Evolutionary conservation across 164 flowering plant species (phyloP), one percentile per base, ranked within the genome.

Genomic region (Sextonia rubra): DNA sequence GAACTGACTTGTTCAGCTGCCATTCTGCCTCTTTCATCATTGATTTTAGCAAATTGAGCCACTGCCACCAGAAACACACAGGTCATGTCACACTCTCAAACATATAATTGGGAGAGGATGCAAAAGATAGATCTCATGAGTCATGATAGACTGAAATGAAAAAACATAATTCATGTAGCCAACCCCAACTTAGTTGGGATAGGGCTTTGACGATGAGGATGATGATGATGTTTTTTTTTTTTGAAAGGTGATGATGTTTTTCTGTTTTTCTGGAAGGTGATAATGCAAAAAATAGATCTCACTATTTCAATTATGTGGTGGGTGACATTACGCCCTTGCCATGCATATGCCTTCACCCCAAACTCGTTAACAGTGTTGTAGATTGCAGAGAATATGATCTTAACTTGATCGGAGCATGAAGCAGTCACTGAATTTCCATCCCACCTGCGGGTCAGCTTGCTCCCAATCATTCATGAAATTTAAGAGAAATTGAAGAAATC

Each of bases 261-360:
- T n/a, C n/a, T n/a, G n/a, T 37, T 37, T 7, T 0, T 0, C 0
- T 1, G 37, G 44, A 7, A 5, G 44, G 44, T 37, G 44, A 0
- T 37, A 2, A 3, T 3, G 22, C 26, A 23, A 52, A 30, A 4
- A 4, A 24, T 27, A 24, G 60, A 64, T 75, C 93, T 87, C 75
- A 94, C 97, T 71, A 88, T 87, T 37, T 89, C 82, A 47, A 79
- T 69, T 27, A 91, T 27, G 69, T 93, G 90, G 55, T 69, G 71
- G 3, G 78, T 87, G 65, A 88, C 91, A 60, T 62, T 64, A 20
- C 83, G 87, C 61, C 78, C 87, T 85, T 91, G 97, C 75, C 73
- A 76, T 69, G 66, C 27, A 2, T 77, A 71, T 75, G 91, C 91
- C 70, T 80, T 84, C 15, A 78, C 84, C 77, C 85, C 97, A 66